phyloP scores from a whole-genome alignment of 1,284 basidiomycete genomes.

The Vanrija humicola region DNA sequence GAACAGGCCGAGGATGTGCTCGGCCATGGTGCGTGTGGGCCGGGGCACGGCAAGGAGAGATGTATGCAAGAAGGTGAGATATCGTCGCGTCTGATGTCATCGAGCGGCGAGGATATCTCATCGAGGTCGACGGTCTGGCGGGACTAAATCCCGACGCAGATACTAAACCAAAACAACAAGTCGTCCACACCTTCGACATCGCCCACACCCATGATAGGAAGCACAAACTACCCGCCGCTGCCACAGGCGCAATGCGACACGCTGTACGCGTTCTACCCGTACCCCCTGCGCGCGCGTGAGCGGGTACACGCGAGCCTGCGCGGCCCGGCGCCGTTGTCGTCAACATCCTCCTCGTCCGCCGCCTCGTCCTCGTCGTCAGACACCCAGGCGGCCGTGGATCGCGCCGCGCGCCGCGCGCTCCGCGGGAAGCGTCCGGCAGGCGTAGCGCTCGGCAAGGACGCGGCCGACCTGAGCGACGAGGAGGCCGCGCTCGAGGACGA shows the following conservation, averaged over 20 bases:
- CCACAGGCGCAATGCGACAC: conserved; percentile 18
- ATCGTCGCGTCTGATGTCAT: no score
- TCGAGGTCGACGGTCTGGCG: no score
- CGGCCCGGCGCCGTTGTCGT: neutral
- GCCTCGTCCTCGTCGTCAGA: neutral
- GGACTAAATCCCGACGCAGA: no score
- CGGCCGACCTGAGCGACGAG: conserved; percentile 36
- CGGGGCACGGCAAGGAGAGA: no score
- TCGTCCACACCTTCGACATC: neutral
- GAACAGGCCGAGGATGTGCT: conserved; percentile 46
- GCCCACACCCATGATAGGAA: conserved; percentile 1
- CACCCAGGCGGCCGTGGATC: neutral
- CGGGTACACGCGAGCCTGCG: conserved; percentile 19
- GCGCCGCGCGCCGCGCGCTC: conserved; percentile 30
- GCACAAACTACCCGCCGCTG: conserved; percentile 6
- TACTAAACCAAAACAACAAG: neutral
- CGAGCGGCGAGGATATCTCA: no score
- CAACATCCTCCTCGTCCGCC: conserved; percentile 1
- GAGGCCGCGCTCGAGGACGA: conserved; percentile 37
- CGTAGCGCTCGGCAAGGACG: conserved; percentile 25
- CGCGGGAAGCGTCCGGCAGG: conserved; percentile 31
- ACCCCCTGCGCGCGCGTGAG: conserved; percentile 25
- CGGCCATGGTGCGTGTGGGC: conserved; percentile 27
- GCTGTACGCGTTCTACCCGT: conserved; percentile 32
- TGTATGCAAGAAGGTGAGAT: no score